Percentiles rank a stretch among this genome's conserved stretches.
Evolutionary conservation across 805 yeast species (phyloP).

Genomic region (Ogataea kodamae): DNA sequence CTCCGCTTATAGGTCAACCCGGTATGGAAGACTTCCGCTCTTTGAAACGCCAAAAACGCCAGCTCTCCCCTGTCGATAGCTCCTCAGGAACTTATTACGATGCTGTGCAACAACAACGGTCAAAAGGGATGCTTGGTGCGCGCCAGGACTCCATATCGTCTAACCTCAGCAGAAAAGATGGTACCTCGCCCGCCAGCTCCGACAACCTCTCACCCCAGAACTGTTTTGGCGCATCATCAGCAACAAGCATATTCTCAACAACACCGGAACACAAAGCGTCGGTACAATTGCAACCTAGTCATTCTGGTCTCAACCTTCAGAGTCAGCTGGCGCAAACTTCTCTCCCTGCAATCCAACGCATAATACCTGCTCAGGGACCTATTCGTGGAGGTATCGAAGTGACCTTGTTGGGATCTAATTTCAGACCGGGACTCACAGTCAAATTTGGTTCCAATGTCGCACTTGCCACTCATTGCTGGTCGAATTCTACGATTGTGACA

Average conservation of each 20-base stretch:
- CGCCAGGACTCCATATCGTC: constrained; percentile 22
- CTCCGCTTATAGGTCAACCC: constrained; percentile 8
- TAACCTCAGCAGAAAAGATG: constrained; percentile 24
- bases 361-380: constrained; percentile 95
- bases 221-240: constrained; percentile 28
- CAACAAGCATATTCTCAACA: constrained; percentile 30
- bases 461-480: constrained; percentile 92
- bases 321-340: constrained; percentile 4
- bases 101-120: constrained; percentile 26
- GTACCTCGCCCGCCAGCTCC: constrained; percentile 31
- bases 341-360: constrained; percentile 71
- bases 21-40: constrained; percentile 12
- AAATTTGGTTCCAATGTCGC: constrained; percentile 83
- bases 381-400: constrained; percentile 95
- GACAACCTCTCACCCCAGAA: constrained; percentile 34
- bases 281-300: constrained; percentile 6
- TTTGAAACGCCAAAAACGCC: constrained; percentile 33
- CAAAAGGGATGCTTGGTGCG: constrained; percentile 11
- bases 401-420: constrained; percentile 82
- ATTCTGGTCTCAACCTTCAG: constrained; percentile 1
- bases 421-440: constrained; percentile 77
- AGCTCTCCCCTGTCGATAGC: constrained; percentile 29
- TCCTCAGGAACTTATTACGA: constrained; percentile 25
- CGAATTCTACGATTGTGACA: constrained; percentile 88
- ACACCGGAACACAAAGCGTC: constrained; percentile 31